phyloP scores from a whole-genome alignment of 1,139 yeast genomes.

The Yamadazyma oceani region DNA sequence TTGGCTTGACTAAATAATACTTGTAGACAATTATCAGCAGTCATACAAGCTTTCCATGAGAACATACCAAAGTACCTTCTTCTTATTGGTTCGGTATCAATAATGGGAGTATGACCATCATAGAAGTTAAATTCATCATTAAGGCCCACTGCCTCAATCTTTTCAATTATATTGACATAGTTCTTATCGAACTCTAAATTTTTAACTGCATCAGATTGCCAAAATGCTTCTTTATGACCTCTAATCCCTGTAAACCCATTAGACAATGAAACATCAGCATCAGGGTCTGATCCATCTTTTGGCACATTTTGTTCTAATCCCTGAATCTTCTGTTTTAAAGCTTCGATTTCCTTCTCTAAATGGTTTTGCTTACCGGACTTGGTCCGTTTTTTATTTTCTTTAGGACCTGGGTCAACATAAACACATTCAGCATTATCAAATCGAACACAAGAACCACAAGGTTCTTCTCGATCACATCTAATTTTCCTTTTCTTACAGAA shows the following conservation, averaged over 20 bases:
- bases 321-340: slow-evolving; percentile 6
- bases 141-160: slow-evolving; percentile 6
- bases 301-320: slow-evolving; percentile 3
- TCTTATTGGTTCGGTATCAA: slow-evolving; percentile 9
- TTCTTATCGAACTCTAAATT: background rate
- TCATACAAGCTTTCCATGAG: slow-evolving; percentile 33
- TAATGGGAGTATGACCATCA: slow-evolving; percentile 1
- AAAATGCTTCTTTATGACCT: background rate
- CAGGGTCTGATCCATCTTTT: background rate
- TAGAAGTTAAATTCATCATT: slow-evolving; percentile 7
- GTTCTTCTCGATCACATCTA: slow-evolving; percentile 32
- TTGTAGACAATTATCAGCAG: slow-evolving; percentile 20
- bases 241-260: no score
- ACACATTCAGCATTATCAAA: slow-evolving; percentile 15
- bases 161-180: background rate
- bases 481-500: slow-evolving; percentile 43
- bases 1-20: slow-evolving; percentile 3
- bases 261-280: background rate
- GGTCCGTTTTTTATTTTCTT: slow-evolving; percentile 5
- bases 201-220: background rate
- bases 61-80: slow-evolving; percentile 35
- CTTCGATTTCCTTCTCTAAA: slow-evolving; percentile 14
- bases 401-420: slow-evolving; percentile 13
- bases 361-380: slow-evolving; percentile 7
- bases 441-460: slow-evolving; percentile 31